These are phyloP conservation scores for Thyridium curvatum DNA, from an alignment of 2,329 filamentous ascomycete species.

Conservation along the genomic window DNA sequence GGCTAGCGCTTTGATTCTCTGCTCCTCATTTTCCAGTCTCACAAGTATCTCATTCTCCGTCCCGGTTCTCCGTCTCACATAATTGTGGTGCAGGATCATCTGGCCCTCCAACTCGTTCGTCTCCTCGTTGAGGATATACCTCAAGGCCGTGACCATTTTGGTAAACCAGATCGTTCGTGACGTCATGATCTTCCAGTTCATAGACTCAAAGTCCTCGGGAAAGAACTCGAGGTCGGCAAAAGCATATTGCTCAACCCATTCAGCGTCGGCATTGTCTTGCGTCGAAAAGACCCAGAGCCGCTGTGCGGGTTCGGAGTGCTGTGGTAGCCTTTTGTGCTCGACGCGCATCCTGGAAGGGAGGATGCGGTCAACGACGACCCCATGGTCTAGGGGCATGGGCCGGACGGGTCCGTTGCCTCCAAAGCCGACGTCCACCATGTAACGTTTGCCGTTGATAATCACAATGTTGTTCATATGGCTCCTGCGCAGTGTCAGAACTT, in stretches of 20 bases:
- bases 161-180: conserved; percentile 29
- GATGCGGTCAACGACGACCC: conserved; percentile 26
- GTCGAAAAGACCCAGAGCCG: conserved; percentile 32
- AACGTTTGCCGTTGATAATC: conserved; percentile 38
- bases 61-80: conserved; percentile 34
- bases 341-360: conserved; percentile 20
- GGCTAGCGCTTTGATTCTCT: conserved; percentile 42
- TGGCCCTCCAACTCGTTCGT: conserved; percentile 22
- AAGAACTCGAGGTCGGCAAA: conserved; percentile 45
- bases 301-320: conserved; percentile 24
- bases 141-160: conserved; percentile 26
- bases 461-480: conserved; percentile 56
- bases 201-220: conserved; percentile 37
- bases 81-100: conserved; percentile 33
- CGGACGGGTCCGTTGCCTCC: conserved; percentile 36
- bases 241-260: conserved; percentile 42
- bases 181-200: conserved; percentile 33
- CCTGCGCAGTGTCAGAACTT: conserved; percentile 25
- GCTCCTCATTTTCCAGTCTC: conserved; percentile 35
- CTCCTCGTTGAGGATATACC: conserved; percentile 16
- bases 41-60: conserved; percentile 33
- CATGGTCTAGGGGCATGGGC: conserved; percentile 23
- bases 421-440: conserved; percentile 55
- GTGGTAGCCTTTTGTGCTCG: not conserved
- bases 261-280: conserved; percentile 16